These are phyloP conservation scores for Domatiomyces catenatus DNA, from an alignment of 2,329 filamentous ascomycete species.

Conservation along the genomic window DNA sequence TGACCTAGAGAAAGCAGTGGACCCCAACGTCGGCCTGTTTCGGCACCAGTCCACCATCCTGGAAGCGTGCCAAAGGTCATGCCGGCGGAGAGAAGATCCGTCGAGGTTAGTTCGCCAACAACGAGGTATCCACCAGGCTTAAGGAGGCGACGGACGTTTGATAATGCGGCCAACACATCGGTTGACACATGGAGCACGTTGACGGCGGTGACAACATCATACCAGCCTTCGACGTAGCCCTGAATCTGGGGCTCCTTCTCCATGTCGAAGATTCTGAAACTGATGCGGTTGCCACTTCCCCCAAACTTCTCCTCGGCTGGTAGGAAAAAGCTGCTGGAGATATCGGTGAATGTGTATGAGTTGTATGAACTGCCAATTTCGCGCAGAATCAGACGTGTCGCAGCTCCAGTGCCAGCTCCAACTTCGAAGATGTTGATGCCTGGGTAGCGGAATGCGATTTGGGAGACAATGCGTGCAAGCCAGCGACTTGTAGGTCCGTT, in stretches of 20 bases:
- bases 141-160: constrained; percentile 18
- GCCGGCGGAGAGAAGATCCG: constrained; percentile 1
- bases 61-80: constrained; percentile 14
- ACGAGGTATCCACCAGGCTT: constrained; percentile 20
- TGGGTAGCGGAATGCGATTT: constrained; percentile 12
- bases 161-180: constrained; percentile 15
- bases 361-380: not conserved
- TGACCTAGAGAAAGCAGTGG: constrained; percentile 2
- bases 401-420: constrained; percentile 20
- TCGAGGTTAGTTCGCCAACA: constrained; percentile 15
- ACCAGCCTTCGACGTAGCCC: constrained; percentile 19
- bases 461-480: not conserved
- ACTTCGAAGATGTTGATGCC: constrained; percentile 15
- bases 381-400: constrained; percentile 9
- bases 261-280: constrained; percentile 21
- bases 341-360: constrained; percentile 13
- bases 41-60: constrained; percentile 18
- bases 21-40: constrained; percentile 3
- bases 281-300: constrained; percentile 7
- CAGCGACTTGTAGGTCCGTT: constrained; percentile 1
- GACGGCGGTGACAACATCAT: constrained; percentile 23
- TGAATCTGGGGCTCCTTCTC: constrained; percentile 18
- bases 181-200: constrained; percentile 24
- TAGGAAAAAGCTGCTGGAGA: constrained; percentile 14
- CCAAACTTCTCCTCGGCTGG: constrained; percentile 5